These are phyloP conservation scores for Leccinum ponderosum DNA, from an alignment of 1,284 basidiomycete genomes.

Conservation along the genomic window DNA sequence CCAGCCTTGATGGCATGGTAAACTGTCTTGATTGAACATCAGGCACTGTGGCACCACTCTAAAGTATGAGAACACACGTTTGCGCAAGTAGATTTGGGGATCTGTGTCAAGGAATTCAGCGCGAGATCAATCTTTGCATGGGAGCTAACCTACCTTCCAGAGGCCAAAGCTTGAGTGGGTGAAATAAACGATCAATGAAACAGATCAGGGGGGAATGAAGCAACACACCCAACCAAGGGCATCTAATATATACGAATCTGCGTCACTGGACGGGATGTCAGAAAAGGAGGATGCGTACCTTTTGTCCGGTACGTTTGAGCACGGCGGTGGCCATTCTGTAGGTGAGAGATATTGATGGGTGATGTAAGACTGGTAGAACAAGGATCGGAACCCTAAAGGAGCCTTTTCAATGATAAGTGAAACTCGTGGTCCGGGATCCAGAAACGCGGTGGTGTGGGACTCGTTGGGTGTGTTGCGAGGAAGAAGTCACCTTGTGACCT, in stretches of 20 bases:
- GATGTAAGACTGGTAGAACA: background rate
- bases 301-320: constrained; percentile 60
- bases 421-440: constrained; percentile 12
- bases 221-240: constrained; percentile 34
- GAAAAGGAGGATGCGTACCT: constrained; percentile 36
- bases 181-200: background rate
- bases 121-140: background rate
- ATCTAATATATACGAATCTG: constrained; percentile 18
- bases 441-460: background rate
- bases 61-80: constrained; percentile 42
- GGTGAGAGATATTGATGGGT: constrained; percentile 1
- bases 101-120: constrained; percentile 37
- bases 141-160: constrained; percentile 54
- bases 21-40: constrained; percentile 45
- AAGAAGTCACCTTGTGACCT: constrained; percentile 10
- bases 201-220: background rate
- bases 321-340: constrained; percentile 48
- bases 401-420: constrained; percentile 11
- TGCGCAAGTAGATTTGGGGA: constrained; percentile 57
- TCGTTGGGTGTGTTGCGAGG: background rate
- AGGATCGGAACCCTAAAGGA: background rate
- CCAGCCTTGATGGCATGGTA: constrained; percentile 73
- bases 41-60: background rate
- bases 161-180: constrained; percentile 55
- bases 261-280: background rate